These are phyloP conservation scores for Stipa capillata DNA, from an alignment of 176 grass and related monocot genomes.

Conservation along the genomic window DNA sequence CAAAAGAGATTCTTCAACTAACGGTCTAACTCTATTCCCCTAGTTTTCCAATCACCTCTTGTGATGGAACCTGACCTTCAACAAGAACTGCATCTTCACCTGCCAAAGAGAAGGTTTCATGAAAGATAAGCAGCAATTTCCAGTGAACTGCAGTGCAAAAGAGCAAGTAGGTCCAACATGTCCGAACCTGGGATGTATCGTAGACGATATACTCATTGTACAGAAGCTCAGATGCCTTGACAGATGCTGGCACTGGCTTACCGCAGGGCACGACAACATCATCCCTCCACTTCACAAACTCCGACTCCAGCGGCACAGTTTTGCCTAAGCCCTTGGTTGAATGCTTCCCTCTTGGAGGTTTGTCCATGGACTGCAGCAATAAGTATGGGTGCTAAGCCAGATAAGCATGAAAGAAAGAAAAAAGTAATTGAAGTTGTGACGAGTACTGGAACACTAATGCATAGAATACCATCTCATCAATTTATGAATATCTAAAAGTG, in stretches of 20 bases:
- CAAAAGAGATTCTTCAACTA: background rate
- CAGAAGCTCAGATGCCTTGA: conserved; percentile 65
- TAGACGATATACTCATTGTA: conserved; percentile 97
- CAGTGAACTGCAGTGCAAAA: background rate
- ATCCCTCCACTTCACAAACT: conserved; percentile 81
- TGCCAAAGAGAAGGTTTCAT: conserved; percentile 26
- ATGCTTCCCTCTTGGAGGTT: conserved; percentile 85
- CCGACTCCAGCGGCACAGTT: conserved; percentile 65
- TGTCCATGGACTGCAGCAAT: conserved; percentile 62
- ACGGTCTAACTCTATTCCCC: background rate
- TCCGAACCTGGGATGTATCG: conserved; percentile 62
- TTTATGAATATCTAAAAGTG: background rate
- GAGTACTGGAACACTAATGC: background rate
- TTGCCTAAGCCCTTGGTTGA: conserved; percentile 93
- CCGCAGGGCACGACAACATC: conserved; percentile 79
- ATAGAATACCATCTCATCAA: background rate
- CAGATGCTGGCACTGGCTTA: conserved; percentile 64
- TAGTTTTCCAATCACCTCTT: conserved; percentile 50
- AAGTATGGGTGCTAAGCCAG: background rate
- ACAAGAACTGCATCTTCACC: conserved; percentile 97
- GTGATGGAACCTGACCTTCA: conserved; percentile 92
- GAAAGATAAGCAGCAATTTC: background rate
- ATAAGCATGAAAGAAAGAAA: background rate
- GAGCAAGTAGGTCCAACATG: background rate
- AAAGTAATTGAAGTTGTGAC: background rate